These are phyloP conservation scores for Lasiodiplodia citricola DNA, from an alignment of 2,329 filamentous ascomycete species.

Conservation along the genomic window DNA sequence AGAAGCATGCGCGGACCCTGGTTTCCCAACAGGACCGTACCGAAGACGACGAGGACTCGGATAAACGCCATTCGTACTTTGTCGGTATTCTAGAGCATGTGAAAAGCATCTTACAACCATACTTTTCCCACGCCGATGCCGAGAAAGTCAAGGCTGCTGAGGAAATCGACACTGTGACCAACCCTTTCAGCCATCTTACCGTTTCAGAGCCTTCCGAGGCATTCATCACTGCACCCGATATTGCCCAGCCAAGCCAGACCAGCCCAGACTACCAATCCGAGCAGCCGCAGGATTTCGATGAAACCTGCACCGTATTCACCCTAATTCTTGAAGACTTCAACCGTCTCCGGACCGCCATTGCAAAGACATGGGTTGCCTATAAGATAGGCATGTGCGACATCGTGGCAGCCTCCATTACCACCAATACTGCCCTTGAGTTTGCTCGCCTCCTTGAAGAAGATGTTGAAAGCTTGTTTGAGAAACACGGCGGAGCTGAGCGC, in stretches of 20 bases:
- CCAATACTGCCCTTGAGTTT: slow-evolving; percentile 33
- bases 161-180: slow-evolving; percentile 30
- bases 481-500: slow-evolving; percentile 21
- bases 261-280: slow-evolving; percentile 42
- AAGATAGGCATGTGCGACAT: slow-evolving; percentile 29
- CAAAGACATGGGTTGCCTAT: slow-evolving; percentile 29
- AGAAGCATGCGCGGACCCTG: slow-evolving; percentile 32
- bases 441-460: slow-evolving; percentile 32
- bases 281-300: slow-evolving; percentile 21
- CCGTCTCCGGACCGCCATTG: slow-evolving; percentile 30
- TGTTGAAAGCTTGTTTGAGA: slow-evolving; percentile 16
- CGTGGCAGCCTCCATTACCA: slow-evolving; percentile 31
- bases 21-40: slow-evolving; percentile 21
- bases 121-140: slow-evolving; percentile 13
- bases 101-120: slow-evolving; percentile 36
- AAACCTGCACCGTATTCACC: slow-evolving; percentile 28
- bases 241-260: slow-evolving; percentile 31
- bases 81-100: slow-evolving; percentile 45
- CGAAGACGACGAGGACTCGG: slow-evolving; percentile 31
- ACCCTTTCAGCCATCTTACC: slow-evolving; percentile 44
- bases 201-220: slow-evolving; percentile 47
- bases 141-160: background rate
- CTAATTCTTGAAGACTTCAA: slow-evolving; percentile 29
- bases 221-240: slow-evolving; percentile 43
- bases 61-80: slow-evolving; percentile 43